Conservation (phyloP, 2,329 filamentous ascomycete genomes). For the Pseudogymnoascus sp. region DNA sequence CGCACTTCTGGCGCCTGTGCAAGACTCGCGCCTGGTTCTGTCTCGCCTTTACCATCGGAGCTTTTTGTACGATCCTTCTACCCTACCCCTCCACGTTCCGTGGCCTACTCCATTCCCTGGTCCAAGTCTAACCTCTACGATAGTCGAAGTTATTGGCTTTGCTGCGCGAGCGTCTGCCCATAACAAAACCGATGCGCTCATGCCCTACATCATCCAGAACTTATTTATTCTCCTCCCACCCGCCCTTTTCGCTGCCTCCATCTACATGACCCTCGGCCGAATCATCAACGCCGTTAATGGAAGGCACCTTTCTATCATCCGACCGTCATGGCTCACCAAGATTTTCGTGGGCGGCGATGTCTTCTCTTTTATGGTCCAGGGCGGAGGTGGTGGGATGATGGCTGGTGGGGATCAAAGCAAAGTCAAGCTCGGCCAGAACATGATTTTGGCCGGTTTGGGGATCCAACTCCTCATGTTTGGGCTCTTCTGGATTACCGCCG, state of each 20-base stretch:
- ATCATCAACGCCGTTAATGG: conserved; percentile 26
- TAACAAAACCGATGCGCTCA: conserved; percentile 29
- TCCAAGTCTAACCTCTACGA: conserved; percentile 16
- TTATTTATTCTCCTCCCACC: conserved; percentile 26
- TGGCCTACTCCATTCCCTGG: background rate
- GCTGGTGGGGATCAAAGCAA: conserved; percentile 22
- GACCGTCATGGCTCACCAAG: conserved; percentile 40
- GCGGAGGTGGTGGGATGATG: conserved; percentile 35
- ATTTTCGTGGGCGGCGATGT: conserved; percentile 49
- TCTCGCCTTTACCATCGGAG: conserved; percentile 31
- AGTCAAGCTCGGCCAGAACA: conserved; percentile 36
- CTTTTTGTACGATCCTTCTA: conserved; percentile 29
- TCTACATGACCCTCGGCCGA: conserved; percentile 26
- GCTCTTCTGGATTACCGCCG: conserved; percentile 43
- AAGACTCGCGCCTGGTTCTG: conserved; percentile 27
- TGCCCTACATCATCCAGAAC: conserved; percentile 24
- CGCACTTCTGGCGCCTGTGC: conserved; percentile 26
- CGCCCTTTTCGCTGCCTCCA: conserved; percentile 26
- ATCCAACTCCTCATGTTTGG: conserved; percentile 51
- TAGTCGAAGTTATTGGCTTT: conserved; percentile 16
- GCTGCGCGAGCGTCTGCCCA: conserved; percentile 29
- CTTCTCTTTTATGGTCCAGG: conserved; percentile 44
- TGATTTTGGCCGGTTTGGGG: conserved; percentile 49
- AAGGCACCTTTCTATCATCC: conserved; percentile 32
- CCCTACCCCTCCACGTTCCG: conserved; percentile 10